These are phyloP conservation scores for Dryas integrifolia DNA, from an alignment of 331 rosid genomes.

Conservation along the genomic window DNA sequence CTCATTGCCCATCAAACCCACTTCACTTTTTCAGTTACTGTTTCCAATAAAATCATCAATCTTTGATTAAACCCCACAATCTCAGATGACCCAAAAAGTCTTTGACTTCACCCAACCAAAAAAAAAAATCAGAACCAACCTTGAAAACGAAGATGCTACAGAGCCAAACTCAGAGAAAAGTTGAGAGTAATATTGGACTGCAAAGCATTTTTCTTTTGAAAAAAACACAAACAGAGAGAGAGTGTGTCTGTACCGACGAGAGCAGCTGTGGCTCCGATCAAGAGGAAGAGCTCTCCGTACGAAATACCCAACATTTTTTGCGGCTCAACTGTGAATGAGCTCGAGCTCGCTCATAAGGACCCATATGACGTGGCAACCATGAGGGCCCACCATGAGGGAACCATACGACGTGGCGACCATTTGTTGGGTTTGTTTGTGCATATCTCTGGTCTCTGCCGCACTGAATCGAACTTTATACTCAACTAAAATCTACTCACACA, in stretches of 20 bases:
- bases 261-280: constrained; percentile 54
- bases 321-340: no score
- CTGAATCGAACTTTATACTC: no score
- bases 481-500: no score
- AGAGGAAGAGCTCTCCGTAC: constrained; percentile 49
- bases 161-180: background rate
- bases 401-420: no score
- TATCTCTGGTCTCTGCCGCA: no score
- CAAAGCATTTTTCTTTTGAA: background rate
- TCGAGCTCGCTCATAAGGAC: no score
- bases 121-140: background rate
- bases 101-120: no score
- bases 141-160: background rate
- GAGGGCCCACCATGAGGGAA: no score
- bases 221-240: background rate
- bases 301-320: constrained; percentile 47
- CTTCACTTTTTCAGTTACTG: background rate
- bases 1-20: background rate
- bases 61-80: background rate
- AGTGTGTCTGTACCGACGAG: constrained; percentile 31
- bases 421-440: no score
- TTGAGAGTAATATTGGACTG: background rate
- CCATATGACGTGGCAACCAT: no score
- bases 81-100: background rate
- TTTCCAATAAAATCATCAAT: background rate